phyloP scores from a whole-genome alignment of 2,329 filamentous ascomycete genomes.

The Neonectria neomacrospora region DNA sequence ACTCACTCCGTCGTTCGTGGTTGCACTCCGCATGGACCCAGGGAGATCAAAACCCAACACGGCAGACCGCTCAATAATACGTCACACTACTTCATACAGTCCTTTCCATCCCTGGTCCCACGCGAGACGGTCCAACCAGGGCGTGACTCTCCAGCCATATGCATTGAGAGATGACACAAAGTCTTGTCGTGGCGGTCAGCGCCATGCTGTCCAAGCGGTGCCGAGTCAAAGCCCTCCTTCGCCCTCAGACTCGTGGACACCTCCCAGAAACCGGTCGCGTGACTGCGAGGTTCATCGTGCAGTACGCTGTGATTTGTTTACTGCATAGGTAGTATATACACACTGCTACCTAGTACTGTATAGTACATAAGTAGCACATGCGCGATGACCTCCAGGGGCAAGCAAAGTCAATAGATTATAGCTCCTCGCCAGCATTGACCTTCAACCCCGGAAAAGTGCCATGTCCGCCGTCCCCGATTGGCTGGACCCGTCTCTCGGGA shows the following conservation, averaged over 20 bases:
- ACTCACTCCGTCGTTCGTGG: background rate
- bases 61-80: slow-evolving; percentile 14
- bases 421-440: slow-evolving; percentile 14
- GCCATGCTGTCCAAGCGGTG: background rate
- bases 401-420: slow-evolving; percentile 3
- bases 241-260: too few relatives aligned
- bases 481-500: slow-evolving; percentile 29
- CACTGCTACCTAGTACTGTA: background rate
- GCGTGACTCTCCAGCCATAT: background rate
- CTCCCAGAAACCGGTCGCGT: background rate
- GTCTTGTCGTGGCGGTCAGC: background rate
- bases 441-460: slow-evolving; percentile 25
- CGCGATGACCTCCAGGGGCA: slow-evolving; percentile 8
- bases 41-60: slow-evolving; percentile 11
- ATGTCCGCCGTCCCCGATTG: slow-evolving; percentile 25
- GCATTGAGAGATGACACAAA: background rate
- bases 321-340: too few relatives aligned
- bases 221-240: background rate
- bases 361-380: background rate
- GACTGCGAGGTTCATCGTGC: background rate
- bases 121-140: slow-evolving; percentile 1
- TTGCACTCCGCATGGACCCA: slow-evolving; percentile 10
- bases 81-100: slow-evolving; percentile 10
- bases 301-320: background rate
- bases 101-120: background rate